These are phyloP conservation scores for Suillus ampliporus DNA, from an alignment of 768 basidiomycete genomes.

Conservation along the genomic window DNA sequence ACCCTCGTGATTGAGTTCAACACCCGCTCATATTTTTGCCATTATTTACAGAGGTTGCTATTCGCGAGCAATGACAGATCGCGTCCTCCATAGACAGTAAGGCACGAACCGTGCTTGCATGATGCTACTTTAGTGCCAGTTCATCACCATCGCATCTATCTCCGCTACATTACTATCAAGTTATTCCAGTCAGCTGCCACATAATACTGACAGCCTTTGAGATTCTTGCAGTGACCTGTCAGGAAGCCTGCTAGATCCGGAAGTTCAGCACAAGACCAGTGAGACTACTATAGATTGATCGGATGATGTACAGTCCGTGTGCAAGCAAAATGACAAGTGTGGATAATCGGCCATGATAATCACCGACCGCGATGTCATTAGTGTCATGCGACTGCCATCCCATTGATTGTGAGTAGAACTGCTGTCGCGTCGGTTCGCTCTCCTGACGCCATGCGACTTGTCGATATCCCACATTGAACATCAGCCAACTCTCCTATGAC, in stretches of 20 bases:
- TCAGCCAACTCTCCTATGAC: no score
- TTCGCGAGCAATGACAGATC: constrained; percentile 47
- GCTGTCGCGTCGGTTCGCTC: background rate
- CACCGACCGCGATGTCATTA: background rate
- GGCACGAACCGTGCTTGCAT: background rate
- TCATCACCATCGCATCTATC: constrained; percentile 4
- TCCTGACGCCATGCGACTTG: background rate
- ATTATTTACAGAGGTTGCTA: constrained; percentile 59
- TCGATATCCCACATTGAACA: background rate
- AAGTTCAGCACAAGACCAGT: background rate
- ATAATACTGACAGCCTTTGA: background rate
- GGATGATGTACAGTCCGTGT: background rate
- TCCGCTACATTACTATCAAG: constrained; percentile 23
- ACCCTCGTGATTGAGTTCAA: constrained; percentile 1
- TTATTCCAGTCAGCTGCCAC: constrained; percentile 4
- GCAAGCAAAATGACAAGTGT: background rate
- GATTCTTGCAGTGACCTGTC: background rate
- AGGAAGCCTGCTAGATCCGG: background rate
- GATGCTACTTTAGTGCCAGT: background rate
- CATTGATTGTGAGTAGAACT: background rate
- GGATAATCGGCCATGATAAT: background rate
- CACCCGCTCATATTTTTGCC: constrained; percentile 7
- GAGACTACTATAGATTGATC: background rate
- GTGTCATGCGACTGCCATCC: background rate
- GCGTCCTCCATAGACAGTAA: constrained; percentile 24